These are phyloP conservation scores for Suhomyces sp. DNA, from an alignment of 805 yeast genomes.

Conservation along the genomic window DNA sequence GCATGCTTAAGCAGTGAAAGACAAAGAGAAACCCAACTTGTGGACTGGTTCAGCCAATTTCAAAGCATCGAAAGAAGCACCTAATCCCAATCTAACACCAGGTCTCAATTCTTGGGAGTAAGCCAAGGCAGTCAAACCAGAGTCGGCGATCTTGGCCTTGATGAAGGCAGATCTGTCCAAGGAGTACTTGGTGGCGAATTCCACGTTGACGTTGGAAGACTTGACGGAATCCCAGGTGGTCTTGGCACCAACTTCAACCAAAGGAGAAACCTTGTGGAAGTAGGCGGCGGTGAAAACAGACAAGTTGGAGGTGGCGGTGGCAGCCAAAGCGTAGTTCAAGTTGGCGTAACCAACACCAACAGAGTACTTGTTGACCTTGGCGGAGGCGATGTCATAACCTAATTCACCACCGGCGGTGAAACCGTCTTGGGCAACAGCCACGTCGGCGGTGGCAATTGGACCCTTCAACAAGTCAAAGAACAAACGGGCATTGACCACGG, in stretches of 20 bases:
- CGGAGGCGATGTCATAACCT: conserved; percentile 92
- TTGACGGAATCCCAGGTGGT: conserved; percentile 92
- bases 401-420: conserved; percentile 96
- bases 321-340: conserved; percentile 81
- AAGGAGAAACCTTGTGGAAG: conserved; percentile 91
- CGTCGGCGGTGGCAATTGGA: conserved; percentile 92
- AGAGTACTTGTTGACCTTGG: conserved; percentile 90
- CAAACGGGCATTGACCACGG: conserved; percentile 89
- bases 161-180: conserved; percentile 86
- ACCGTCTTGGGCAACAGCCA: conserved; percentile 93
- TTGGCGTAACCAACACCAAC: conserved; percentile 92
- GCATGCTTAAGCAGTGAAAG: conserved; percentile 86
- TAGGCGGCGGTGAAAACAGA: conserved; percentile 91
- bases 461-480: conserved; percentile 94
- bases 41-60: conserved; percentile 95
- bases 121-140: conserved; percentile 89
- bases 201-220: conserved; percentile 81
- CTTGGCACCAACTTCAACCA: conserved; percentile 96
- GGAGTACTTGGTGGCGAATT: conserved; percentile 92
- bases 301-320: conserved; percentile 81
- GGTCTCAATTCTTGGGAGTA: conserved; percentile 95
- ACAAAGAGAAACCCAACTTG: conserved; percentile 93
- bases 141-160: conserved; percentile 96
- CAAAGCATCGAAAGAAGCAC: conserved; percentile 95
- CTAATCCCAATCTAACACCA: conserved; percentile 95